These are phyloP conservation scores for Petrea volubilis DNA, from an alignment of 257 asterid genomes.

Conservation along the genomic window DNA sequence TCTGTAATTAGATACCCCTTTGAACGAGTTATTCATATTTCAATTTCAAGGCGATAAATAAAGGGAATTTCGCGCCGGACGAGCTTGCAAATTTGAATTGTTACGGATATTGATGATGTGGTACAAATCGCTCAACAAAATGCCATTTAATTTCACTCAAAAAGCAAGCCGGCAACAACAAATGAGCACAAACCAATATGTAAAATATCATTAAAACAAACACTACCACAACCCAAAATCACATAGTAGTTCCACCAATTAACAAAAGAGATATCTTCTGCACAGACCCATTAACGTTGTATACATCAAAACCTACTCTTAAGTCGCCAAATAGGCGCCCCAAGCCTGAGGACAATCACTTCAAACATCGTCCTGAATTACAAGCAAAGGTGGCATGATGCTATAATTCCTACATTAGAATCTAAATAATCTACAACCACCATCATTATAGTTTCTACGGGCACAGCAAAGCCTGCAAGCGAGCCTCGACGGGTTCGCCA, in stretches of 20 bases:
- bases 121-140: too few species aligned
- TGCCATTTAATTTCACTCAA: too few species aligned
- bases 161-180: too few species aligned
- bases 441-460: constrained; percentile 35
- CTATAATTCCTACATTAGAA: constrained; percentile 47
- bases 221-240: background rate
- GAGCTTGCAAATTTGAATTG: too few species aligned
- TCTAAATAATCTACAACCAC: constrained; percentile 57
- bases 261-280: constrained; percentile 34
- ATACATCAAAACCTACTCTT: constrained; percentile 39
- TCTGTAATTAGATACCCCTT: too few species aligned
- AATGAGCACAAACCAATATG: background rate
- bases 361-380: constrained; percentile 29
- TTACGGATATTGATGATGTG: too few species aligned
- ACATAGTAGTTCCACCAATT: constrained; percentile 10
- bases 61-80: too few species aligned
- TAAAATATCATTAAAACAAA: background rate
- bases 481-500: constrained; percentile 32
- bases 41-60: too few species aligned
- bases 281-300: constrained; percentile 50
- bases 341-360: constrained; percentile 14
- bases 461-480: constrained; percentile 32
- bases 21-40: too few species aligned
- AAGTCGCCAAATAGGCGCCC: constrained; percentile 9
- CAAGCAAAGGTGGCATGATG: constrained; percentile 36